Conservation (phyloP, 768 basidiomycete genomes). For the Hebeloma cylindrosporum region DNA sequence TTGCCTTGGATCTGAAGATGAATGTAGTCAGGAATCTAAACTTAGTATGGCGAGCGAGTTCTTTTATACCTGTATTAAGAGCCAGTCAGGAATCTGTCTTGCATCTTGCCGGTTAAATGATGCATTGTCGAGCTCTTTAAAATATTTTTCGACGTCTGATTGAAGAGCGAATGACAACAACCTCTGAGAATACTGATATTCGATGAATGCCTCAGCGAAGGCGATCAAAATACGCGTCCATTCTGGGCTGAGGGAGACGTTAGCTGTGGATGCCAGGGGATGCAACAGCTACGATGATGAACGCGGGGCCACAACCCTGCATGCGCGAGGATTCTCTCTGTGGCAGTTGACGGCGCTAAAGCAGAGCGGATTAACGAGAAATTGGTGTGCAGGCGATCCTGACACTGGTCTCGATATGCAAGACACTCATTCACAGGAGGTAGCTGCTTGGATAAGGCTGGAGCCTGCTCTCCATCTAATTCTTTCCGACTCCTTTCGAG, state of each 20-base stretch:
- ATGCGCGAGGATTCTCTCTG: conserved; percentile 16
- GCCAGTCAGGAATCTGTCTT: conserved; percentile 38
- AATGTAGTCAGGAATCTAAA: too few species aligned
- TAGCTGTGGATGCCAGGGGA: conserved; percentile 27
- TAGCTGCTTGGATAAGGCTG: too few species aligned
- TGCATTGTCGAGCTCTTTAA: conserved; percentile 26
- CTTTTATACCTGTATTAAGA: conserved; percentile 41
- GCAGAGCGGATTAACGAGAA: conserved; percentile 6
- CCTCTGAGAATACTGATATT: conserved; percentile 38
- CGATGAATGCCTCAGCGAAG: conserved; percentile 29
- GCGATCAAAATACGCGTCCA: conserved; percentile 33
- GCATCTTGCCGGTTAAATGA: conserved; percentile 15
- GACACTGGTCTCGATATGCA: conserved; percentile 11
- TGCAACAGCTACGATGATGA: conserved; percentile 30
- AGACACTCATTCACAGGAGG: too few species aligned
- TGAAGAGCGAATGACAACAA: conserved; percentile 23
- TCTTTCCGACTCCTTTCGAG: conserved; percentile 7
- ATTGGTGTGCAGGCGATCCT: not conserved
- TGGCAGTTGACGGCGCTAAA: conserved; percentile 6
- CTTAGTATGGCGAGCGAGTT: conserved; percentile 10
- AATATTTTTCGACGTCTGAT: conserved; percentile 30
- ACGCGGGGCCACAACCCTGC: conserved; percentile 38
- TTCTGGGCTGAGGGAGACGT: conserved; percentile 8
- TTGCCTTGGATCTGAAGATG: conserved; percentile 43
- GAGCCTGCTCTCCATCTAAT: conserved; percentile 1